phyloP scores from a whole-genome alignment of 1,139 yeast species.

The Pichia sp. region DNA sequence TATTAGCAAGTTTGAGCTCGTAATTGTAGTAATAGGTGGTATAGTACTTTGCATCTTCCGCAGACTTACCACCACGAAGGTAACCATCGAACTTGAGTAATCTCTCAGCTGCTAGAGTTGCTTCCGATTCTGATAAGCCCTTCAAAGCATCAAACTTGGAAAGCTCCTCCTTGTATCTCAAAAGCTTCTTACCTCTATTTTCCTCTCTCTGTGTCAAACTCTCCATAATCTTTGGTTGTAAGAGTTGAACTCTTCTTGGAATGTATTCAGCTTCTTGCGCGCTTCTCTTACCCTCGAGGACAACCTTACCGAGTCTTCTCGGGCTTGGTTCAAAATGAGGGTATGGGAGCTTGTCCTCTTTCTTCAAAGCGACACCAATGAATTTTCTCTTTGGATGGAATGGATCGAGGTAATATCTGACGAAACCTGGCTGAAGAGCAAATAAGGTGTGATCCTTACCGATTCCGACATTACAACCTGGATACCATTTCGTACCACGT shows the following conservation, averaged over 20 bases:
- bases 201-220: slow-evolving; percentile 33
- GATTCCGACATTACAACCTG: slow-evolving; percentile 87
- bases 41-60: slow-evolving; percentile 53
- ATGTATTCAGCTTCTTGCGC: slow-evolving; percentile 47
- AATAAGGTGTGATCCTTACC: slow-evolving; percentile 93
- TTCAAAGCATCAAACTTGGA: slow-evolving; percentile 20
- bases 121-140: slow-evolving; percentile 30
- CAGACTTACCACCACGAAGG: slow-evolving; percentile 41
- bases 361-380: slow-evolving; percentile 76
- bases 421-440: slow-evolving; percentile 91
- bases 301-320: slow-evolving; percentile 74
- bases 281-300: slow-evolving; percentile 43
- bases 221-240: slow-evolving; percentile 43
- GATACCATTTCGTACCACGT: slow-evolving; percentile 93
- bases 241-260: slow-evolving; percentile 57
- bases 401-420: slow-evolving; percentile 89
- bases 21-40: slow-evolving; percentile 46
- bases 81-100: slow-evolving; percentile 44
- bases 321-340: slow-evolving; percentile 84
- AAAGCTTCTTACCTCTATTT: slow-evolving; percentile 29
- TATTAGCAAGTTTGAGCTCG: slow-evolving; percentile 37
- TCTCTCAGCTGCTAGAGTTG: slow-evolving; percentile 40
- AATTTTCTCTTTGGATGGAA: slow-evolving; percentile 91
- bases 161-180: slow-evolving; percentile 23
- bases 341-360: slow-evolving; percentile 64